Base-by-base conservation (phyloP, 2,329 filamentous ascomycete genomes). In the Fonsecaea monophora region DNA sequence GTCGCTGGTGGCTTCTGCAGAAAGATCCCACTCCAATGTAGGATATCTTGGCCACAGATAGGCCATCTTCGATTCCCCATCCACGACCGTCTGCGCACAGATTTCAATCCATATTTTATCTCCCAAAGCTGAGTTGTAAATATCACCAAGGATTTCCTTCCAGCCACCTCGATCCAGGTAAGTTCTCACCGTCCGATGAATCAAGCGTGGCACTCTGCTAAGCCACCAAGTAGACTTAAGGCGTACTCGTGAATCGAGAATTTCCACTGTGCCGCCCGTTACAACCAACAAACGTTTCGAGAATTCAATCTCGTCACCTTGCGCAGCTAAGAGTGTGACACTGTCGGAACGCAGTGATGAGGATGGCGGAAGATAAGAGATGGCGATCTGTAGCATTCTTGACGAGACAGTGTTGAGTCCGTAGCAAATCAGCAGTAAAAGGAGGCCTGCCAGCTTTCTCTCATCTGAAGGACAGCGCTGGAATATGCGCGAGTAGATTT, bases 401-500 rank as follows among this genome's bases (percentile, higher is more conserved):
- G 40, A 45, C 1, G 40, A 18, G 40, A 45, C 13, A 13, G 1
- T 13, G 4, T 13, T 8, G 4, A 10, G 8, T 40, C 13, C 13
- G 37, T 40, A 40, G 37, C 37, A 40, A 40, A 40, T 40, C 37
- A 40, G 37, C 9, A 40, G 37, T 13, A 15, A 40, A 13, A 40
- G 12, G 37, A 40, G 37, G 9, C 37, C 37, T 1, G 37, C 37
- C 37, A 13, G 8, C 37, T 40, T 40, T 13, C 37, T 15, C 37
- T 13, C 37, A 13, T 40, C 9, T 13, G 4, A 4, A 13, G 37
- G 10, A 40, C 10, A 40, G 37, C 37, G 37, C 6, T 32, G 15
- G 40, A 64, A 48, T 30, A 64, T 64, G 25, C 62, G 62, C n/a
- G 54, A 60, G 32, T 64, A 64, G 21, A 64, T 64, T 7, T 61